Conservation (phyloP, 306 rosid species). For the Gastrolobium bilobum region DNA sequence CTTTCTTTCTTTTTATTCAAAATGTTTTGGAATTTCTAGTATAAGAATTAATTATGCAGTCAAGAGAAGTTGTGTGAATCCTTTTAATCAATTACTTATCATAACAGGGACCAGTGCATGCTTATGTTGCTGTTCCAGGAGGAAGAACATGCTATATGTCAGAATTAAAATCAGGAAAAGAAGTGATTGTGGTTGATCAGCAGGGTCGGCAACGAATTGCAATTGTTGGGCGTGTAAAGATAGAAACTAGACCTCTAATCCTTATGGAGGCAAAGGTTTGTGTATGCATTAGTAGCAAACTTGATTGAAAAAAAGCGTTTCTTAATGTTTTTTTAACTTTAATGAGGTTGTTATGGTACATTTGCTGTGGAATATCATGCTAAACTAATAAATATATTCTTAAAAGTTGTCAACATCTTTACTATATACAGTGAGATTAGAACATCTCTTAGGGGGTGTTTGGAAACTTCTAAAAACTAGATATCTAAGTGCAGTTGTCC, state of each 20-base stretch:
- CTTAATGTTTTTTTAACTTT: neutral
- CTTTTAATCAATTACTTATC: constrained; percentile 6
- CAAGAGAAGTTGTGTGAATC: neutral
- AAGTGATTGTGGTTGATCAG: constrained; percentile 84
- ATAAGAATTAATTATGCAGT: neutral
- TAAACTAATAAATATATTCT: constrained; percentile 17
- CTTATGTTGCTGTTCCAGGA: constrained; percentile 88
- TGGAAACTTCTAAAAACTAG: neutral
- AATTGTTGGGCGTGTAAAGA: constrained; percentile 87
- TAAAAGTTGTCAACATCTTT: neutral
- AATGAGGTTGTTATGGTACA: constrained; percentile 13
- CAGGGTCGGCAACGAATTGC: constrained; percentile 77
- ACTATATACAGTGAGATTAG: constrained; percentile 10
- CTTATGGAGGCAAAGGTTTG: constrained; percentile 93
- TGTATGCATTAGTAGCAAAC: constrained; percentile 25
- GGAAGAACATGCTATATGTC: constrained; percentile 90
- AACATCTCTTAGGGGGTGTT: neutral
- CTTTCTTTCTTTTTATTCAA: neutral
- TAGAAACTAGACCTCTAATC: constrained; percentile 84
- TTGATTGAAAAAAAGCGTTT: neutral
- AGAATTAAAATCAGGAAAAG: constrained; percentile 85
- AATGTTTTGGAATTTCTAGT: neutral
- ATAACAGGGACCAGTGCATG: constrained; percentile 84
- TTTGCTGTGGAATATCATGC: neutral
- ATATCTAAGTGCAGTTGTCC: neutral